Evolutionary conservation across 1,139 yeast genomes (phyloP), one percentile per base, ranked within the genome.

Genomic region (Debaryomyces psychrophilus): DNA sequence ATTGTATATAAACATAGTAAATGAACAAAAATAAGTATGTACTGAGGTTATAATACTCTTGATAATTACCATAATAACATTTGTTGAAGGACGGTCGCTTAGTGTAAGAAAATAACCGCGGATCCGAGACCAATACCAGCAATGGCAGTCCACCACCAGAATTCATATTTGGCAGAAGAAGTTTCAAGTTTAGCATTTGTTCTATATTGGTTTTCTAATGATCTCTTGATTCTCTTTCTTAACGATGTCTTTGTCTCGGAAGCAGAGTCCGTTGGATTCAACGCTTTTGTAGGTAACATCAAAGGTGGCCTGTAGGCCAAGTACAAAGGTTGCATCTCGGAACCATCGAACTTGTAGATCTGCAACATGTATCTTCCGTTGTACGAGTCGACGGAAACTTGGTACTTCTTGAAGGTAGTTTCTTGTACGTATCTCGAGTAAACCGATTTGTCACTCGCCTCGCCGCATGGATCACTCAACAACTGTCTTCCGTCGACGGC

Each of bases 401-500:
- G 71, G 64, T 74, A 90, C 45, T 79, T 72, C 52, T 78, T 66
- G 67, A 85, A 87, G 47, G 71, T 66, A 48, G 87, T 87, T 2
- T 77, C 62, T 63, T 87, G 95, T 52, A 75, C 75, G 69, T 88
- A 93, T 54, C 97, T 78, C 11, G 81, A 64, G 65, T 93, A 93
- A 1, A 70, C 56, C 1, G 96, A 85, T 27, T 57, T 50, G 43
- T 69, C 66, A 3, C 82, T 78, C 23, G 64, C 58, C 46, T 77
- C 81, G 8, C 71, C 68, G 68, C 99, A 93, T 5, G 99, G 99
- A 31, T 87, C 87, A 55, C 95, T 84, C 48, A 90, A 74, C 46
- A 93, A 75, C 65, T 92, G 98, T 67, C 99, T 84, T 20, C 99
- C 98, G 64, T 93, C 99, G 31, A 89, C 92, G 7, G 74, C 81